These are phyloP conservation scores for Paxillus involutus DNA, from an alignment of 768 basidiomycete species.

Conservation along the genomic window DNA sequence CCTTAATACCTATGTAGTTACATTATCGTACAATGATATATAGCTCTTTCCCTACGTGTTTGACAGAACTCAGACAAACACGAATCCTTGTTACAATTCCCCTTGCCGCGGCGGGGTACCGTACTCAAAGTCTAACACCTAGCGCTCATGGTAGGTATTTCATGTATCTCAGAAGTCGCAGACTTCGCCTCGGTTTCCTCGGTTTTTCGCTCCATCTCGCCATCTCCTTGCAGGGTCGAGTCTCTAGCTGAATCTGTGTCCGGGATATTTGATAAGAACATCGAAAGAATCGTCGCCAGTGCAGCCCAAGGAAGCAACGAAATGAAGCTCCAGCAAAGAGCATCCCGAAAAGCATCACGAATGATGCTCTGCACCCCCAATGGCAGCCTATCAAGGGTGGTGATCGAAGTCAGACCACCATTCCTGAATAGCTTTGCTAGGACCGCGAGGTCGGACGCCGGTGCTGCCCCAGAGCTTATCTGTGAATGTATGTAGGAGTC, in stretches of 20 bases:
- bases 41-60: too few species aligned
- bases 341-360: constrained; percentile 41
- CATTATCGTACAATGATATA: too few species aligned
- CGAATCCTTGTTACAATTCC: too few species aligned
- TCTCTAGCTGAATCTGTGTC: constrained; percentile 18
- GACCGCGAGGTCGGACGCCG: constrained; percentile 23
- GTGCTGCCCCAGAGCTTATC: constrained; percentile 28
- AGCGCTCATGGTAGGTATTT: too few species aligned
- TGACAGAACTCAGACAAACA: too few species aligned
- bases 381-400: constrained; percentile 39
- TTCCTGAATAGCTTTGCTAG: constrained; percentile 25
- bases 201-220: too few species aligned
- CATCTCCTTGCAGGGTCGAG: too few species aligned
- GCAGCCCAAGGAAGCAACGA: constrained; percentile 49
- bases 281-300: constrained; percentile 31
- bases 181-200: too few species aligned
- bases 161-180: too few species aligned
- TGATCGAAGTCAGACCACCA: constrained; percentile 33
- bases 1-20: neutral
- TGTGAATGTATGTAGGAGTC: constrained; percentile 29
- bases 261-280: constrained; percentile 41
- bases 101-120: too few species aligned
- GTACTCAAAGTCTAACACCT: too few species aligned
- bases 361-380: constrained; percentile 34
- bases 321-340: constrained; percentile 43